Conservation (phyloP, 768 basidiomycete genomes). For the Rhizopogon roseolus region DNA sequence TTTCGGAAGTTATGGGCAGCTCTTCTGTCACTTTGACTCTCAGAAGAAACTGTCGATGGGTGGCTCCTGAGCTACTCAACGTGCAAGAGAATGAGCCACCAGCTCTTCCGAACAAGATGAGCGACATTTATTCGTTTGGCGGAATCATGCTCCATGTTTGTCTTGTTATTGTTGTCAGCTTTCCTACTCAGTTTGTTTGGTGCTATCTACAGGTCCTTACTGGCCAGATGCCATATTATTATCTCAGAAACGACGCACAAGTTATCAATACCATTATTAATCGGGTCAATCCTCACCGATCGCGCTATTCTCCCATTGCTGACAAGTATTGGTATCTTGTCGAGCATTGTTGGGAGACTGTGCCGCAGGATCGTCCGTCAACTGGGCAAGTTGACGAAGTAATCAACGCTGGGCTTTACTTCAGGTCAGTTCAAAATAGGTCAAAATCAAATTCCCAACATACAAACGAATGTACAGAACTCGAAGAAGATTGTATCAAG, state of each 20-base stretch:
- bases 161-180: slow-evolving; percentile 12
- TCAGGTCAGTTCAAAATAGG: too few species aligned
- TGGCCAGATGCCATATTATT: slow-evolving; percentile 17
- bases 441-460: too few species aligned
- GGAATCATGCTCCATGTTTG: slow-evolving; percentile 24
- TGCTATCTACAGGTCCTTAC: background rate
- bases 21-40: background rate
- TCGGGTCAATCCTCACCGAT: slow-evolving; percentile 12
- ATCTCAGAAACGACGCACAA: slow-evolving; percentile 11
- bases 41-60: slow-evolving; percentile 37
- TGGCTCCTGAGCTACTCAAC: slow-evolving; percentile 33
- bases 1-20: slow-evolving; percentile 27
- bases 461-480: too few species aligned
- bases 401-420: too few species aligned
- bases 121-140: slow-evolving; percentile 42
- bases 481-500: too few species aligned
- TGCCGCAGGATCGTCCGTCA: background rate
- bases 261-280: slow-evolving; percentile 7
- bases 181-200: slow-evolving; percentile 10
- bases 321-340: slow-evolving; percentile 21
- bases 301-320: slow-evolving; percentile 1
- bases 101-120: slow-evolving; percentile 6
- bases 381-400: too few species aligned
- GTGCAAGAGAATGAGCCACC: background rate
- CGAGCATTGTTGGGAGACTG: slow-evolving; percentile 23